phyloP scores from a whole-genome alignment of 129 eudicot genomes.

The Saposhnikovia divaricata region DNA sequence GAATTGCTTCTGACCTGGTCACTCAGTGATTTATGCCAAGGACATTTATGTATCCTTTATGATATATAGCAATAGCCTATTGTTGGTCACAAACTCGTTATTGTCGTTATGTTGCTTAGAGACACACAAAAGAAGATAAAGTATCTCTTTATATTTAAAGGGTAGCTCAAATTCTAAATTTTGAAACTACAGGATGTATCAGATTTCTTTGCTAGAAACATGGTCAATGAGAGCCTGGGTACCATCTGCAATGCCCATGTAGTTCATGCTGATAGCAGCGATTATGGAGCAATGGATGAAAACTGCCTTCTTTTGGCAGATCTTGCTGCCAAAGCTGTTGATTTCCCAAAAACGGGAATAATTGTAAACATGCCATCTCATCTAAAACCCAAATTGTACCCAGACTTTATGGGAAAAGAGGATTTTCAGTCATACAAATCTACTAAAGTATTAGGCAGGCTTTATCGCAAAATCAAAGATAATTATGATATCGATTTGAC shows the following conservation, averaged over 20 bases:
- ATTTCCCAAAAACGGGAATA: slow-evolving; percentile 7
- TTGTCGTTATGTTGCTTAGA: neutral
- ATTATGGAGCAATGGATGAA: slow-evolving; percentile 9
- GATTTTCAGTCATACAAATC: slow-evolving; percentile 8
- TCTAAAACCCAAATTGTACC: slow-evolving; percentile 7
- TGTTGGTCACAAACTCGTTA: neutral
- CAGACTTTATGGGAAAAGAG: slow-evolving; percentile 8
- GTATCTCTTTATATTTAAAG: neutral
- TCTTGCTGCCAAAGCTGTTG: slow-evolving; percentile 10
- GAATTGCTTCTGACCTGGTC: neutral
- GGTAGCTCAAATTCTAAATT: neutral
- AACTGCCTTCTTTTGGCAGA: neutral
- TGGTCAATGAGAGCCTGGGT: slow-evolving; percentile 13
- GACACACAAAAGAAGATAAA: neutral
- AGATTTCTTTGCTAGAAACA: slow-evolving; percentile 1
- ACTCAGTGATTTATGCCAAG: neutral
- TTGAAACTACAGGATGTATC: neutral
- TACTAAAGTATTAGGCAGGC: slow-evolving; percentile 7
- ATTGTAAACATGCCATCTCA: slow-evolving; percentile 1
- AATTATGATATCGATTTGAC: neutral
- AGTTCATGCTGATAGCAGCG: slow-evolving; percentile 11
- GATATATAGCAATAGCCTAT: neutral
- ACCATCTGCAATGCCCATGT: slow-evolving; percentile 13
- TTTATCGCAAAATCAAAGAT: slow-evolving; percentile 8
- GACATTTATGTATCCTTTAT: neutral